Percentiles rank a stretch among this genome's conserved stretches.
Evolutionary conservation across 2,329 filamentous ascomycete genomes (phyloP).

Genomic region (Rhinocladiella mackenziei): DNA sequence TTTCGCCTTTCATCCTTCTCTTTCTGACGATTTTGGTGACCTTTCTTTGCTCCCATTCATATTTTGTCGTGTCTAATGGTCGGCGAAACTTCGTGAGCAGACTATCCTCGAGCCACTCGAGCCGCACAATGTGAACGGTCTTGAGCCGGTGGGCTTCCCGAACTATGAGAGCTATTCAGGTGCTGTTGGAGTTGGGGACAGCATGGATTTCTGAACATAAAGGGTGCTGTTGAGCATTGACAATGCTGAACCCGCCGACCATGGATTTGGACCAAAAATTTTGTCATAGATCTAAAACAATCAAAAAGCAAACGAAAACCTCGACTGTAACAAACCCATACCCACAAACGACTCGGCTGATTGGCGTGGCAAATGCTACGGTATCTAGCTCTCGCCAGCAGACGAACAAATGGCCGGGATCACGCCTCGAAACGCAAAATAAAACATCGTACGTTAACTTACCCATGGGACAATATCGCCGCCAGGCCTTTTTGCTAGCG

Average conservation of each 20-base stretch:
- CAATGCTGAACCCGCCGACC: too few relatives aligned
- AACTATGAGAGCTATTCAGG: slow-evolving; percentile 37
- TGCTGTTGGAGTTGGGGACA: too few relatives aligned
- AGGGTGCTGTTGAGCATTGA: too few relatives aligned
- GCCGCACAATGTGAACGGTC: slow-evolving; percentile 43
- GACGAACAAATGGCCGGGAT: too few relatives aligned
- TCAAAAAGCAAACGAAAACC: too few relatives aligned
- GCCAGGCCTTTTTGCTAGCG: slow-evolving; percentile 59
- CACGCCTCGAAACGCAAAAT: not conserved
- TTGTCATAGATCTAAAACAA: too few relatives aligned
- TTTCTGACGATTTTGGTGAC: not conserved
- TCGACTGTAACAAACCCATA: too few relatives aligned
- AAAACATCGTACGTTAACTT: slow-evolving; percentile 11
- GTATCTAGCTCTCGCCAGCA: too few relatives aligned
- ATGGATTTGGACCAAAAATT: too few relatives aligned
- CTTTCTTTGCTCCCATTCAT: slow-evolving; percentile 25
- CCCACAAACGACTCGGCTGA: too few relatives aligned
- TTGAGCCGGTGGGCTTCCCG: slow-evolving; percentile 37
- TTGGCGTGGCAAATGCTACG: too few relatives aligned
- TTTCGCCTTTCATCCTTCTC: not conserved
- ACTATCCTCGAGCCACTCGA: slow-evolving; percentile 48
- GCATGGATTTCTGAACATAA: too few relatives aligned
- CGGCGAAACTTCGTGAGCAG: slow-evolving; percentile 34
- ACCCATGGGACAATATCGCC: slow-evolving; percentile 44
- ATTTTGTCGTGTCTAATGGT: slow-evolving; percentile 36